phyloP scores from a whole-genome alignment of 352 stramenopile species.

The Pythium insidiosum region DNA sequence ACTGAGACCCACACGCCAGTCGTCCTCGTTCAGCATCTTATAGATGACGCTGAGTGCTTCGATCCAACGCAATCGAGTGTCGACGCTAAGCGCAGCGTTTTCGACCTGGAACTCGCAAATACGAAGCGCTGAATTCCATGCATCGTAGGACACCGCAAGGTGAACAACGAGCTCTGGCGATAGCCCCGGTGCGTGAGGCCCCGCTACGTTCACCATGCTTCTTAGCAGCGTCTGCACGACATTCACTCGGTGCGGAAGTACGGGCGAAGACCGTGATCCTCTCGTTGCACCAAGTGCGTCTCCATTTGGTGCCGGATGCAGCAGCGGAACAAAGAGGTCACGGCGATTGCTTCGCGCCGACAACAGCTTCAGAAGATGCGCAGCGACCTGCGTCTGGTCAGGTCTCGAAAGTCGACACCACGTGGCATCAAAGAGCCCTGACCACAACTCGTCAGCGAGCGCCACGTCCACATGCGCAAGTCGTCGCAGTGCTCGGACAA shows the following conservation, averaged over 20 bases:
- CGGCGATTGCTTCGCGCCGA: slow-evolving; percentile 86
- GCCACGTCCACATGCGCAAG: slow-evolving; percentile 78
- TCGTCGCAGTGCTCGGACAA: slow-evolving; percentile 49
- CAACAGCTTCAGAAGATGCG: slow-evolving; percentile 67
- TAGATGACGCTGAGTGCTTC: slow-evolving; percentile 81
- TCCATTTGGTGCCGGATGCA: slow-evolving; percentile 28
- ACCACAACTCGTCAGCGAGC: slow-evolving; percentile 81
- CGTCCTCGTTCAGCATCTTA: slow-evolving; percentile 80
- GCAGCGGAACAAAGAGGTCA: slow-evolving; percentile 68
- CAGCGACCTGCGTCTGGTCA: slow-evolving; percentile 47
- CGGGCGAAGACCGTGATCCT: no score
- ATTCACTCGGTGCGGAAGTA: no score
- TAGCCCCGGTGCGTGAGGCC: slow-evolving; percentile 53
- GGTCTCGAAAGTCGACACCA: slow-evolving; percentile 38
- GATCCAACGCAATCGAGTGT: slow-evolving; percentile 79
- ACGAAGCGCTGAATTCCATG: slow-evolving; percentile 60
- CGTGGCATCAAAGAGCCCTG: slow-evolving; percentile 55
- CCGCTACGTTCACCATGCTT: slow-evolving; percentile 51
- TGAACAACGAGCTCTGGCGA: slow-evolving; percentile 81
- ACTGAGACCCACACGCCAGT: slow-evolving; percentile 71
- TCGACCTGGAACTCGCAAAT: slow-evolving; percentile 83
- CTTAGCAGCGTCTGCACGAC: slow-evolving; percentile 81
- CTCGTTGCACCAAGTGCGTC: no score
- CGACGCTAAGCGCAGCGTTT: slow-evolving; percentile 50
- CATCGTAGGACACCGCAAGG: slow-evolving; percentile 75